These are phyloP conservation scores for Acacia crassicarpa DNA, from an alignment of 306 rosid species.

Conservation along the genomic window DNA sequence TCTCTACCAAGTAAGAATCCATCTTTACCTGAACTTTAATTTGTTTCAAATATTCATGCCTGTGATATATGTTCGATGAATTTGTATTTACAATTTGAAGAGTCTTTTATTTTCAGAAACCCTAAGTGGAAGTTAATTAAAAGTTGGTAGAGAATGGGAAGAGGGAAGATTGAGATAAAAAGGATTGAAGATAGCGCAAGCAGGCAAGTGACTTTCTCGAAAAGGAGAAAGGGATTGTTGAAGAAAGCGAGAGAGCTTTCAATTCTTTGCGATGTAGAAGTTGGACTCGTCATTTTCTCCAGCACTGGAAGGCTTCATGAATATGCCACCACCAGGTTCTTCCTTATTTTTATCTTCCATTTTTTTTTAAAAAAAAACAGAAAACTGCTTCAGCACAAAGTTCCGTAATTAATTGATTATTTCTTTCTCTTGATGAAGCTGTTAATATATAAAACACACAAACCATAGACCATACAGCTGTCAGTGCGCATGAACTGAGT, in stretches of 20 bases:
- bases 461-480: background rate
- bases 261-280: conserved; percentile 84
- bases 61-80: background rate
- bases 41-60: background rate
- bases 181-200: conserved; percentile 70
- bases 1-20: conserved; percentile 38
- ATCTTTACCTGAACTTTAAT: background rate
- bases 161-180: conserved; percentile 87
- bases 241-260: conserved; percentile 87
- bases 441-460: background rate
- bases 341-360: too few relatives aligned
- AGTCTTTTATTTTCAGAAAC: conserved; percentile 36
- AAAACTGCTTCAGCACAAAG: background rate
- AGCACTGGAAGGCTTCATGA: conserved; percentile 76
- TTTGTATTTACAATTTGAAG: background rate
- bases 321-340: conserved; percentile 68
- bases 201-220: conserved; percentile 93
- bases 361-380: too few relatives aligned
- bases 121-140: conserved; percentile 29
- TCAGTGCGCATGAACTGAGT: background rate
- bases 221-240: conserved; percentile 84
- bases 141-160: conserved; percentile 49
- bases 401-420: background rate
- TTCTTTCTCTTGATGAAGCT: background rate
- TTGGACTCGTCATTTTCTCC: conserved; percentile 78